Conservation (phyloP, 805 yeast genomes). For the Candida corydali region DNA sequence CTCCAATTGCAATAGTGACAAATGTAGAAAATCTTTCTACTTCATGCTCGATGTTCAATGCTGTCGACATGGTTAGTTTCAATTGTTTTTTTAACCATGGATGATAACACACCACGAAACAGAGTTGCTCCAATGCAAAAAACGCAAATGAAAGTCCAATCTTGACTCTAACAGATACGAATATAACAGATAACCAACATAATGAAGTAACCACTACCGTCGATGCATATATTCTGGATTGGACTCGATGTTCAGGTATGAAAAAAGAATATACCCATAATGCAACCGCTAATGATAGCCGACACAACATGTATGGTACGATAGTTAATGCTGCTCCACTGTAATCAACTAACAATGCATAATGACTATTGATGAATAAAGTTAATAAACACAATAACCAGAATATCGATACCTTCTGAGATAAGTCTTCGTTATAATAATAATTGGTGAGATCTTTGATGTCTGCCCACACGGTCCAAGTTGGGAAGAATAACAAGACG, state of each 20-base stretch:
- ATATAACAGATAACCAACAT: conserved; percentile 52
- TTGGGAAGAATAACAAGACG: conserved; percentile 48
- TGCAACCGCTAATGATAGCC: conserved; percentile 33
- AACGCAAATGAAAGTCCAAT: conserved; percentile 41
- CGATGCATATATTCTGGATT: conserved; percentile 39
- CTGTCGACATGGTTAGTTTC: conserved; percentile 48
- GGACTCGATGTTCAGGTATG: conserved; percentile 48
- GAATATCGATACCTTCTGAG: conserved; percentile 48
- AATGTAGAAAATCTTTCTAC: conserved; percentile 58
- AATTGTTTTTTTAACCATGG: conserved; percentile 44
- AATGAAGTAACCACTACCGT: conserved; percentile 29
- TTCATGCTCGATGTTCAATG: conserved; percentile 63
- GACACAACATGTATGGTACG: conserved; percentile 45
- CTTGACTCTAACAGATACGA: conserved; percentile 42
- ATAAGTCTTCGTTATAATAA: conserved; percentile 56
- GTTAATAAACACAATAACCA: conserved; percentile 52
- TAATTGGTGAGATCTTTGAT: conserved; percentile 61
- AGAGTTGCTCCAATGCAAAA: conserved; percentile 37
- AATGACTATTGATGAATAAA: conserved; percentile 48
- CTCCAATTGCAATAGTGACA: conserved; percentile 63
- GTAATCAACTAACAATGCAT: conserved; percentile 30
- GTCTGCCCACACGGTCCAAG: conserved; percentile 66
- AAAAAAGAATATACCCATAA: conserved; percentile 39
- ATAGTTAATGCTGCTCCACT: conserved; percentile 41
- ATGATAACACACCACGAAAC: conserved; percentile 38